phyloP scores from a whole-genome alignment of 2,329 filamentous ascomycete genomes.

The Stemphylium vesicarium region DNA sequence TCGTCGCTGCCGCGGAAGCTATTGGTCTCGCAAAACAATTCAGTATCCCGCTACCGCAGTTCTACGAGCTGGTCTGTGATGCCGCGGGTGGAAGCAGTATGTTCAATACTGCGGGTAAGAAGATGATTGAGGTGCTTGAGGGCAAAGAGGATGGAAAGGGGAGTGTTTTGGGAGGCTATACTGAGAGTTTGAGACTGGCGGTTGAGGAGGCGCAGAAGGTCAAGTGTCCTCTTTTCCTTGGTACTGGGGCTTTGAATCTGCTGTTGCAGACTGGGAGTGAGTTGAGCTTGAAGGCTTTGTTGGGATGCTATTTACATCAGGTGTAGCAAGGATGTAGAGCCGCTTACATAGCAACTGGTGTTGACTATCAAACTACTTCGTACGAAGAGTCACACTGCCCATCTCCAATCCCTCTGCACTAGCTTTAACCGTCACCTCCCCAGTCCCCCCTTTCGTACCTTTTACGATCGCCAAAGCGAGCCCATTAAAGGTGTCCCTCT shows the following conservation, averaged over 20 bases:
- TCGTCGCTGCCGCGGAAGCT: conserved; percentile 47
- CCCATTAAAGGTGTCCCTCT: too few species aligned
- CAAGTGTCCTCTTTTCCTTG: conserved; percentile 45
- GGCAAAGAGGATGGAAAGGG: conserved; percentile 30
- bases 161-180: conserved; percentile 25
- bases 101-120: conserved; percentile 41
- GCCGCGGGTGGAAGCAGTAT: conserved; percentile 47
- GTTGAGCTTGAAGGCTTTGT: conserved; percentile 26
- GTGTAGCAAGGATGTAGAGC: background rate
- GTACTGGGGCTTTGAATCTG: conserved; percentile 40
- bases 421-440: too few species aligned
- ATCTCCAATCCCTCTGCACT: too few species aligned
- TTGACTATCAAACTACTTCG: too few species aligned
- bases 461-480: too few species aligned
- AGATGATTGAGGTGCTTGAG: conserved; percentile 43
- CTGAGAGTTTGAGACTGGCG: conserved; percentile 36
- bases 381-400: too few species aligned
- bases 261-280: conserved; percentile 37
- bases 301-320: conserved; percentile 30
- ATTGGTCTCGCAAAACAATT: conserved; percentile 48
- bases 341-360: too few species aligned
- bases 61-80: conserved; percentile 46
- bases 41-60: conserved; percentile 44
- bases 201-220: conserved; percentile 42
- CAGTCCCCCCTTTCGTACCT: too few species aligned